Base-by-base conservation (phyloP, 306 rosid species). In the Casuarina cunninghamiana region DNA sequence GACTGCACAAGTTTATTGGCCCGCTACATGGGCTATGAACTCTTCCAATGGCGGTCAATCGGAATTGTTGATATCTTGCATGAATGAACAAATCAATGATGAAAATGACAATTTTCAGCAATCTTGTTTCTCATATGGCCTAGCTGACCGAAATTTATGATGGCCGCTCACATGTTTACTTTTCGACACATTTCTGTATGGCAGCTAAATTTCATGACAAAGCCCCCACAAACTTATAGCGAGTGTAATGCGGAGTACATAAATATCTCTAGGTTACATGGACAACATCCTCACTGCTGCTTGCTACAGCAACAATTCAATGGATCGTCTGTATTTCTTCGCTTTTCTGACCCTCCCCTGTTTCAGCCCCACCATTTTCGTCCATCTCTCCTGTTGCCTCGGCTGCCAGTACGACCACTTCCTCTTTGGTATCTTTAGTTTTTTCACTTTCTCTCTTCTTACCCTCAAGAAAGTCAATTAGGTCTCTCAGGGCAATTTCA, bases 401-500 rank as follows among this genome's bases (percentile, higher is more conserved):
- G 4, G 2, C 57, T 60, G 8, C 42, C 16, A 3, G 67, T 26
- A 42, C 42, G 4, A 37, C 42, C 17, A 26, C 15, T 10, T 60
- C 71, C 19, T n/a, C 71, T 17, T 41, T n/a, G 16, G 13, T 17
- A 17, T 48, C 49, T 66, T 66, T 17, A 16, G 50, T 8, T 60
- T 71, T 71, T 5, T 78, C 72, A 19, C 39, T 8, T 10, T 50
- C 71, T n/a, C 43, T 53, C 13, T 72, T 77, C 71, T 82, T 82
- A 19, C n/a, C 73, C n/a, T 67, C n/a, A 16, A 82, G 85, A 37
- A 82, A 68, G 66, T 72, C 71, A 17, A 66, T 55, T 37, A 82
- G 70, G 53, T 58, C 78, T 67, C 48, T 49, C 8, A 82, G 63
- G 2, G 85, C 76, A 73, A 69, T 12, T 45, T 82, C 85, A 38